Evolutionary conservation across 352 stramenopile genomes (phyloP).

Genomic region (Plasmopara halstedii): DNA sequence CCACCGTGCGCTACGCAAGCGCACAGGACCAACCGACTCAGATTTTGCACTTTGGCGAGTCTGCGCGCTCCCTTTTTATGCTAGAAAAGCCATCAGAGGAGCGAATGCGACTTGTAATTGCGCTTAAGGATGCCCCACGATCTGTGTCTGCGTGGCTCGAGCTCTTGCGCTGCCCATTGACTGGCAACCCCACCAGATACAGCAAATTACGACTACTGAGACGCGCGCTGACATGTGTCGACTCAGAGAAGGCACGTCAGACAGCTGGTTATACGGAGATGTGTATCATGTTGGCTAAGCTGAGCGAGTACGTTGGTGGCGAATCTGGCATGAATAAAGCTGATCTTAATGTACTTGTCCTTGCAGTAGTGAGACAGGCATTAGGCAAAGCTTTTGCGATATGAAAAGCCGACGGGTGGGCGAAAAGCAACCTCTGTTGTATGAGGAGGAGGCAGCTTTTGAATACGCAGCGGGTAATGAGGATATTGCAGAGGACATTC

Average conservation of each 20-base stretch:
- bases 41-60: constrained; percentile 51
- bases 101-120: constrained; percentile 36
- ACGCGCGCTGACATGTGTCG: constrained; percentile 35
- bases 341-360: not conserved
- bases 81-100: constrained; percentile 37
- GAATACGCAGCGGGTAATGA: constrained; percentile 40
- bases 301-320: constrained; percentile 29
- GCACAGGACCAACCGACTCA: constrained; percentile 3
- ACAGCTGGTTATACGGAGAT: constrained; percentile 44
- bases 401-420: constrained; percentile 54
- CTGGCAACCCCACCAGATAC: constrained; percentile 32
- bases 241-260: constrained; percentile 21
- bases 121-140: constrained; percentile 37
- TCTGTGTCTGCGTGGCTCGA: constrained; percentile 44
- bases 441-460: constrained; percentile 62
- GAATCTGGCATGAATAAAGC: not conserved
- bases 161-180: constrained; percentile 40
- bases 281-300: constrained; percentile 48
- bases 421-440: constrained; percentile 35
- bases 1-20: constrained; percentile 13
- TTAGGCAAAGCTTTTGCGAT: constrained; percentile 43
- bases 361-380: constrained; percentile 34
- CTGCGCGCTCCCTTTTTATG: constrained; percentile 51
- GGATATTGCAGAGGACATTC: constrained; percentile 43
- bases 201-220: constrained; percentile 34